Evolutionary conservation across 2,329 filamentous ascomycete species (phyloP).

Genomic region (Alternaria ethzedia): DNA sequence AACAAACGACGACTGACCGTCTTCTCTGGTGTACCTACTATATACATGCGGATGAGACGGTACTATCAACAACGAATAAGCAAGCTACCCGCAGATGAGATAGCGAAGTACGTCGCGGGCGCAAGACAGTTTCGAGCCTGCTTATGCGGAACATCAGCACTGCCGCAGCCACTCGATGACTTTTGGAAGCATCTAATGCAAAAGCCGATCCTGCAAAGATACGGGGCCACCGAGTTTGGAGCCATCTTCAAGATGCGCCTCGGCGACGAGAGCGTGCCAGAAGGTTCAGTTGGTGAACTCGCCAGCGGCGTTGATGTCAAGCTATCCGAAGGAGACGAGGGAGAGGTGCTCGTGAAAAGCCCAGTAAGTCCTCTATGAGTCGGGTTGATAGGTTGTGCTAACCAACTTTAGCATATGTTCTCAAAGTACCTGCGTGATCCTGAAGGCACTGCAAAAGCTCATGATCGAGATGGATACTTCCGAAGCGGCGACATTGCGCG

Average conservation of each 20-base stretch:
- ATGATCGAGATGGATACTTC: constrained; percentile 58
- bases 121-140: constrained; percentile 51
- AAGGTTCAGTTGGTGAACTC: constrained; percentile 46
- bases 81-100: constrained; percentile 34
- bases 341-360: constrained; percentile 54
- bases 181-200: constrained; percentile 57
- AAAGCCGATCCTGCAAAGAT: constrained; percentile 52
- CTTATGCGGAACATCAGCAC: constrained; percentile 56
- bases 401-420: constrained; percentile 45
- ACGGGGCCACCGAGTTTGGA: constrained; percentile 55
- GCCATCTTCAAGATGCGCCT: constrained; percentile 52
- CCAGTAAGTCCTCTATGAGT: constrained; percentile 25
- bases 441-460: constrained; percentile 54
- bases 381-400: neutral
- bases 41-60: constrained; percentile 46
- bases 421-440: constrained; percentile 50
- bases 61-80: constrained; percentile 46
- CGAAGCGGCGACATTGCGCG: constrained; percentile 55
- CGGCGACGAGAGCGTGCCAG: constrained; percentile 33
- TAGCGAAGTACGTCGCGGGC: constrained; percentile 52
- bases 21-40: constrained; percentile 47
- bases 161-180: constrained; percentile 58
- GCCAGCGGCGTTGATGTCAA: constrained; percentile 51
- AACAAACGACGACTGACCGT: constrained; percentile 35
- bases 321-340: constrained; percentile 55